Evolutionary conservation across 129 eudicot species (phyloP).

Genomic region (Lactuca saligna): DNA sequence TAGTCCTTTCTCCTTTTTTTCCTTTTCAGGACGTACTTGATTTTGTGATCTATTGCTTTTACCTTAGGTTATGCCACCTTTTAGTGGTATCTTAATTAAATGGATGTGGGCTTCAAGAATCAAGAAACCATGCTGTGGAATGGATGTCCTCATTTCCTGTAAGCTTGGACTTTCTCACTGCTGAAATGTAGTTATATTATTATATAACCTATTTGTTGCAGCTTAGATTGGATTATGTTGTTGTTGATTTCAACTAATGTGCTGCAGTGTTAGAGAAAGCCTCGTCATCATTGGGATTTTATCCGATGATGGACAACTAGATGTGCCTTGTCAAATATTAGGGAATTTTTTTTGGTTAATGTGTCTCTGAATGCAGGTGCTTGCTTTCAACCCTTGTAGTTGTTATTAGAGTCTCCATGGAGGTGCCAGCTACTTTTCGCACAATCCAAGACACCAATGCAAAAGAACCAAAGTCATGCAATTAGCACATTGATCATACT

Average conservation of each 20-base stretch:
- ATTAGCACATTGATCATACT: constrained; percentile 26
- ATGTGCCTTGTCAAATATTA: constrained; percentile 34
- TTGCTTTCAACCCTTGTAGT: constrained; percentile 41
- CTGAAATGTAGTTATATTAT: constrained; percentile 42
- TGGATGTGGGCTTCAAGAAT: constrained; percentile 53
- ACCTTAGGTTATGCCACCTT: constrained; percentile 59
- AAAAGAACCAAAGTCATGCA: constrained; percentile 25
- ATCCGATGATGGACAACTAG: constrained; percentile 46
- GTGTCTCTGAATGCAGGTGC: constrained; percentile 68
- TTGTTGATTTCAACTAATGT: constrained; percentile 82
- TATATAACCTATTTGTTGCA: constrained; percentile 47
- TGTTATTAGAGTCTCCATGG: constrained; percentile 38
- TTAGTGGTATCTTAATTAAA: constrained; percentile 50
- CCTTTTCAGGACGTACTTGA: constrained; percentile 49
- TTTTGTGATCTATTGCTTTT: constrained; percentile 63
- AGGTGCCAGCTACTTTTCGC: constrained; percentile 33
- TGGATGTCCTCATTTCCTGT: constrained; percentile 46
- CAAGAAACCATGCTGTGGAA: constrained; percentile 43
- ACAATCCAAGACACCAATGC: constrained; percentile 30
- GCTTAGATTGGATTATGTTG: constrained; percentile 78
- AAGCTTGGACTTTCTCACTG: constrained; percentile 60
- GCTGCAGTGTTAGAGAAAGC: constrained; percentile 62
- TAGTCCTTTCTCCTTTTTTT: constrained; percentile 34
- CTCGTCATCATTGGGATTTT: constrained; percentile 49
- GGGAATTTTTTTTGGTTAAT: constrained; percentile 44